Evolutionary conservation across 441 rosid genomes (phyloP).

Genomic region (Arabidopsis lyrata): DNA sequence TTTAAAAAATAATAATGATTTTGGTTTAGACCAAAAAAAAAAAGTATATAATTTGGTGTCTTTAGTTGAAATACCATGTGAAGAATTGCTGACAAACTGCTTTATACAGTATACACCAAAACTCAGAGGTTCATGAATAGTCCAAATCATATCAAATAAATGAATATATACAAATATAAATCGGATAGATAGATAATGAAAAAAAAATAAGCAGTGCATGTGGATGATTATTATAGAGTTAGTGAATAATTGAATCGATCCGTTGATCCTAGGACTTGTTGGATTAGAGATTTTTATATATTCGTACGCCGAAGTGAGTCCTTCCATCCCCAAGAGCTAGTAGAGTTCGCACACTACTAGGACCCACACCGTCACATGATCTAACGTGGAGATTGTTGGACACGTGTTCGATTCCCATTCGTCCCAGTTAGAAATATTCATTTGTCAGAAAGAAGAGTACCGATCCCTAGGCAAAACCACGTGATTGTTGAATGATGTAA

Average conservation of each 20-base stretch:
- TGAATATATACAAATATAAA: slow-evolving; percentile 8
- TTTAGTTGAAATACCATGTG: slow-evolving; percentile 40
- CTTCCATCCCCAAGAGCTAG: slow-evolving; percentile 29
- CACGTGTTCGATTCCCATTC: slow-evolving; percentile 36
- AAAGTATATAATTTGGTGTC: slow-evolving; percentile 24
- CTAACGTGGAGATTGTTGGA: slow-evolving; percentile 46
- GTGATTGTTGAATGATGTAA: slow-evolving; percentile 48
- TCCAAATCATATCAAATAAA: slow-evolving; percentile 42
- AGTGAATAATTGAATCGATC: slow-evolving; percentile 40
- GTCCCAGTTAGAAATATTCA: slow-evolving; percentile 37
- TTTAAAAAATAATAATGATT: background rate
- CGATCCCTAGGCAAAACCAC: slow-evolving; percentile 60
- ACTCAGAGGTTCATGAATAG: slow-evolving; percentile 41
- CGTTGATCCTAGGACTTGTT: slow-evolving; percentile 5
- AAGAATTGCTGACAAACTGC: slow-evolving; percentile 46
- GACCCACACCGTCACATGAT: slow-evolving; percentile 49
- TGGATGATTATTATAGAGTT: slow-evolving; percentile 40
- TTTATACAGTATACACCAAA: slow-evolving; percentile 32
- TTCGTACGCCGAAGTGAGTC: slow-evolving; percentile 40
- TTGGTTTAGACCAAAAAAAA: background rate
- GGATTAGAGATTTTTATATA: background rate
- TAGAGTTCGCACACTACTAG: slow-evolving; percentile 40
- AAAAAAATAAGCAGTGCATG: slow-evolving; percentile 36
- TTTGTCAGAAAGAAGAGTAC: slow-evolving; percentile 42
- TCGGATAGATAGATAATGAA: slow-evolving; percentile 33